Base-by-base conservation (phyloP, 495 filamentous ascomycete genomes). In the Ramalina intermedia region DNA sequence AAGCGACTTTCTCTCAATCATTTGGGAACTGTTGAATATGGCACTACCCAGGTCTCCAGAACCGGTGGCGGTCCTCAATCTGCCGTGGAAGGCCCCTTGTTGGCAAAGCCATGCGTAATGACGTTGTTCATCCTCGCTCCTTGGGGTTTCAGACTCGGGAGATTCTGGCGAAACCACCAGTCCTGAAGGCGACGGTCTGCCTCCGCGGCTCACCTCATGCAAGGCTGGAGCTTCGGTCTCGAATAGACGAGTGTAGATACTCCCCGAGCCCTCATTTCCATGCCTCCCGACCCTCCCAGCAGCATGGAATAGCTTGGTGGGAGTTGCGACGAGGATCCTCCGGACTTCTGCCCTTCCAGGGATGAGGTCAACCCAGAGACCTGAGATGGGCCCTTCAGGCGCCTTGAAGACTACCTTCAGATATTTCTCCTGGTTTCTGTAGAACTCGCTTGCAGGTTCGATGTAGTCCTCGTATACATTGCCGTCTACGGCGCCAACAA, bases 391-490 rank as follows among this genome's bases (percentile, higher is more conserved):
- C 14, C 80, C 84, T 57, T 94, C 89, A 3, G 76, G 73, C 12
- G 81, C 66, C 58, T 83, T 88, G 60, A 87, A 87, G 49, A 98
- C 73, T 6, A 66, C 66, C 62, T 86, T 85, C 37, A 91, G 65
- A 63, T 94, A 96, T 63, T 83, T 87, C 66, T 96, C 93, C 66
- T 96, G 89, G 59, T 87, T 82, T 46, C 85, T 75, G 63, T 94
- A 95, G 65, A 95, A 96, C 61, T 96, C 90, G 41, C 80, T 85
- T 17, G 85, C 80, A 5, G 85, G 86, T 64, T 98, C 91, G 52
- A 98, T 86, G 63, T 85, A 96, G n/a, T 79, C 82, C 63, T 98
- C 91, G 62, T 95, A 96, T 37, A 98, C 73, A 62, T 84, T 90
- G 18, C 93, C 91, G 70, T 98, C 93, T 18, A 82, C 76, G 18